These are phyloP conservation scores for Globisporangium mamillatum DNA, from an alignment of 352 stramenopile genomes.

Conservation along the genomic window DNA sequence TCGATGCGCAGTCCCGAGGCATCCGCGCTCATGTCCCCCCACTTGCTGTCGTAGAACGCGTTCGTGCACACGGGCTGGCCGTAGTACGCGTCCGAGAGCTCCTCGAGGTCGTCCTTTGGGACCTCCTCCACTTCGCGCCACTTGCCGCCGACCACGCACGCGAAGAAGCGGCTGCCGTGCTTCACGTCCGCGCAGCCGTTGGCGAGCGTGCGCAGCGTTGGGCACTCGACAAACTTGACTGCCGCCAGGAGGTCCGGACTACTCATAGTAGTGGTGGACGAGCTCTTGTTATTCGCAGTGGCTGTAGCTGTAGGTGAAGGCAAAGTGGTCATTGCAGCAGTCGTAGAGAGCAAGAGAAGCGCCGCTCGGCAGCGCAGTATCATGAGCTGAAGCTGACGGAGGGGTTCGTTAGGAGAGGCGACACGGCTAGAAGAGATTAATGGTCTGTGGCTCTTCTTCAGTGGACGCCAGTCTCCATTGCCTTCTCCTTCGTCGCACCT, in stretches of 20 bases:
- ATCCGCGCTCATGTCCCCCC: background rate
- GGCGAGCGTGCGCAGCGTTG: conserved; percentile 1
- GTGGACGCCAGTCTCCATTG: background rate
- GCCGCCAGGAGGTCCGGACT: background rate
- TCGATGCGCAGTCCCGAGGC: conserved; percentile 9
- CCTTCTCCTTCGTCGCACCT: background rate
- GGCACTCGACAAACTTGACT: background rate
- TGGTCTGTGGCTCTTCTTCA: background rate
- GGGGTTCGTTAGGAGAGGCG: background rate
- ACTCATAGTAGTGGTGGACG: background rate
- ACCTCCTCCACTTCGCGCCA: background rate
- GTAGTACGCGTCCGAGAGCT: background rate
- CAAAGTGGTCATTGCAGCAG: background rate
- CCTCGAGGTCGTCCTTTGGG: background rate
- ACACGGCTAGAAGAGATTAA: background rate
- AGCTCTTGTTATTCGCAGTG: background rate
- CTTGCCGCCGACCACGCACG: conserved; percentile 13
- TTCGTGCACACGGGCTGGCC: conserved; percentile 3
- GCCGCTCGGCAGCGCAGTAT: background rate
- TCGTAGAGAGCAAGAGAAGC: background rate
- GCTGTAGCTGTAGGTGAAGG: background rate
- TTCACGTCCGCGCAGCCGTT: background rate
- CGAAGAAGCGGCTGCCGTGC: background rate
- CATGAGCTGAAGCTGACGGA: background rate
- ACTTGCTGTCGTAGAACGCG: conserved; percentile 3